Conservation (phyloP, 2,329 filamentous ascomycete species). For the Tolypocladium album region DNA sequence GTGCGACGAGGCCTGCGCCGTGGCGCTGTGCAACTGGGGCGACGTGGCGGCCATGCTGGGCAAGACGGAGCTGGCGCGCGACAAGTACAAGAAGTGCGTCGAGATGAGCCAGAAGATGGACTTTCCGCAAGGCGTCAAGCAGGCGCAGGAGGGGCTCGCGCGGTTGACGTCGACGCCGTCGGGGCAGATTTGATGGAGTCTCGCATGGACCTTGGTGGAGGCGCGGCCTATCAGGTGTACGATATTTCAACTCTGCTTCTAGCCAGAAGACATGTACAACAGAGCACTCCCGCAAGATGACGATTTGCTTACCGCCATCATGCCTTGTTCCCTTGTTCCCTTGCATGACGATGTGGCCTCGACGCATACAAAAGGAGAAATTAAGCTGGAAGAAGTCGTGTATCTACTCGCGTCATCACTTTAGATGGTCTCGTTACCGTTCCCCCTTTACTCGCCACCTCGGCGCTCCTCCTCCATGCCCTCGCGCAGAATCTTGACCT, state of each 20-base stretch:
- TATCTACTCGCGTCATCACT: neutral
- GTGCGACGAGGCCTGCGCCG: constrained; percentile 75
- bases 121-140: constrained; percentile 38
- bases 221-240: neutral
- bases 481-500: constrained; percentile 48
- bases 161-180: constrained; percentile 12
- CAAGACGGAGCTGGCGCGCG: constrained; percentile 51
- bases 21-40: constrained; percentile 76
- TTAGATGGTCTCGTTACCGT: neutral
- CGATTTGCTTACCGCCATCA: neutral
- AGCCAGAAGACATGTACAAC: neutral
- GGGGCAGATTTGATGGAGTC: neutral
- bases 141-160: constrained; percentile 41
- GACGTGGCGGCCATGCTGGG: constrained; percentile 72
- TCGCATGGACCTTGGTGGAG: neutral
- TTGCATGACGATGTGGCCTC: neutral
- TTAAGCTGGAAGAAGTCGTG: neutral
- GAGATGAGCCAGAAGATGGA: constrained; percentile 45
- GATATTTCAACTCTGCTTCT: neutral
- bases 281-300: neutral
- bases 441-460: neutral
- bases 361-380: neutral
- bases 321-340: too few relatives aligned
- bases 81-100: constrained; percentile 58
- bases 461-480: constrained; percentile 39